Conservation (phyloP, 2,329 filamentous ascomycete species). For the Talaromyces marneffei region DNA sequence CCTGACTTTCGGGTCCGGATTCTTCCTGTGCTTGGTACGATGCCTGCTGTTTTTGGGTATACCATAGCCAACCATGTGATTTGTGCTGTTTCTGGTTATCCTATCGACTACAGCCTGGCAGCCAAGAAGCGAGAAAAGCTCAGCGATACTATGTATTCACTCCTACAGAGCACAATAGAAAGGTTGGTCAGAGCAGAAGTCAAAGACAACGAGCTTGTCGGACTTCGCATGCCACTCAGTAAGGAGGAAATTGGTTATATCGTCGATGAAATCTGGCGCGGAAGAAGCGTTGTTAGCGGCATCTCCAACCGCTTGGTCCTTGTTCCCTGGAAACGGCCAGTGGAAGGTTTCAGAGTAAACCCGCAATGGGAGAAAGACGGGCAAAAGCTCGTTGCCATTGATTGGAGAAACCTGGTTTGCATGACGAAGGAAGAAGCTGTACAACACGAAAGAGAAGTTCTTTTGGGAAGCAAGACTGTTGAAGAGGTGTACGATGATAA, state of each 20-base stretch:
- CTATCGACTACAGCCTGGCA: conserved; percentile 68
- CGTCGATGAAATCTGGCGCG: conserved; percentile 80
- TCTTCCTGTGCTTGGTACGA: conserved; percentile 86
- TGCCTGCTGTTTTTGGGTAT: conserved; percentile 95
- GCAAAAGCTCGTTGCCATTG: conserved; percentile 69
- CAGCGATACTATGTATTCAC: conserved; percentile 76
- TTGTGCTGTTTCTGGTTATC: conserved; percentile 72
- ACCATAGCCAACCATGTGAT: conserved; percentile 90
- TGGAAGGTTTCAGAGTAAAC: conserved; percentile 55
- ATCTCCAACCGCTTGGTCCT: conserved; percentile 72
- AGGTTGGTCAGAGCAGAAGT: conserved; percentile 55
- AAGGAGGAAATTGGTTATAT: conserved; percentile 79
- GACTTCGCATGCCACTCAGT: conserved; percentile 73
- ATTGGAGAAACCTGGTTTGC: conserved; percentile 68
- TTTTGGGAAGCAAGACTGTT: conserved; percentile 60
- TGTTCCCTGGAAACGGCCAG: conserved; percentile 71
- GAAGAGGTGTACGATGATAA: conserved; percentile 69
- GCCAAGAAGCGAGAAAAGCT: conserved; percentile 83
- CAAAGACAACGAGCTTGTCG: conserved; percentile 50
- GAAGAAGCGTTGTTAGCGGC: conserved; percentile 75
- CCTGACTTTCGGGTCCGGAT: conserved; percentile 95
- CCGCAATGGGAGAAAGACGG: conserved; percentile 54
- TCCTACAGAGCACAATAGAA: conserved; percentile 73
- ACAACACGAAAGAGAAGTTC: conserved; percentile 71
- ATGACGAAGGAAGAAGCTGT: conserved; percentile 89